Base-by-base conservation (phyloP, 2,329 filamentous ascomycete species). In the Alternaria solani region DNA sequence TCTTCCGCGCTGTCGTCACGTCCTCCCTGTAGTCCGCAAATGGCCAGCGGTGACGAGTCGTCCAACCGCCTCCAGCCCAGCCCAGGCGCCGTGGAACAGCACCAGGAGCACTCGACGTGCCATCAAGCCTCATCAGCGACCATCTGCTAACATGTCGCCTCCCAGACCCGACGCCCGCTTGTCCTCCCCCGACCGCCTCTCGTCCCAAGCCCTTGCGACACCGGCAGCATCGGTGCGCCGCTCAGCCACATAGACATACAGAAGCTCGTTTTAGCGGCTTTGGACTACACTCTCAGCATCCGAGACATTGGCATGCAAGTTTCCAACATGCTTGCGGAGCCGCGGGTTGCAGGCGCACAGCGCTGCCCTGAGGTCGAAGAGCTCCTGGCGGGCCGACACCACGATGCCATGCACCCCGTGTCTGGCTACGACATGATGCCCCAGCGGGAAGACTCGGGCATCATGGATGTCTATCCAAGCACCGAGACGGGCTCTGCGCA, bases 181-280 rank as follows among this genome's bases (percentile, higher is more conserved):
- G 59, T 69, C 69, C 69, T 70, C 70, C 65, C 57, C 66, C 73
- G 68, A 70, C 70, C 71, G 70, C 70, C 67, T 64, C 69, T 67
- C 70, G 66, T 68, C 63, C 65, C 72, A 59, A 68, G 62, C 61
- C 74, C 68, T 78, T 78, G 75, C 76, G 75, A 79, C 76, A 76
- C 75, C 74, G 75, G 75, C 75, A 69, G 73, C 69, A 71, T 75
- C 74, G 72, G 75, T 75, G 68, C 64, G 64, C 64, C 69, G 60
- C 59, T 66, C 61, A 66, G 55, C 65, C 57, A 65, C 66, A 61
- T 54, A 64, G 53, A 70, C 62, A 68, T 62, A 63, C 61, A 48
- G 41, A 65, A 57, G 48, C 69, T 61, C 62, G 43, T 61, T 64
- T 51, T 64, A 74, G 59, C 70, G 65, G 58, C 61, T 49, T 48